phyloP scores from a whole-genome alignment of 305 asterid species.

The Solanum chacoense region DNA sequence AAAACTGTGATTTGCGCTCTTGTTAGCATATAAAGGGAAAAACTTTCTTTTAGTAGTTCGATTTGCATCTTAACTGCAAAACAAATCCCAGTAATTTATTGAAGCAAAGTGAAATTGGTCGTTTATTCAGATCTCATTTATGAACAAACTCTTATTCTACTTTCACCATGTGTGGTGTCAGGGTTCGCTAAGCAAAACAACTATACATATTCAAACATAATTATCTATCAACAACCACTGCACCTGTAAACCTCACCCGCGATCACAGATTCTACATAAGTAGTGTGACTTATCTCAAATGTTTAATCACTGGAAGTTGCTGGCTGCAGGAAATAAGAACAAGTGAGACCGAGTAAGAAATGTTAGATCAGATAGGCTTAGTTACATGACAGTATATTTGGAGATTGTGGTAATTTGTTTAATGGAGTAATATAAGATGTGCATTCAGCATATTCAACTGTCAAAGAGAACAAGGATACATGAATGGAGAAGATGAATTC shows the following conservation, averaged over 20 bases:
- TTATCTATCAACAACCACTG: background rate
- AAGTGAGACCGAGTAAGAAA: background rate
- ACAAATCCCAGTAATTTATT: background rate
- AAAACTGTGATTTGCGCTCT: slow-evolving; percentile 6
- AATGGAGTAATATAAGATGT: background rate
- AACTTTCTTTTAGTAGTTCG: background rate
- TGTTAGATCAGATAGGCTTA: background rate
- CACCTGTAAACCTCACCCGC: background rate
- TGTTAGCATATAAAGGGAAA: background rate
- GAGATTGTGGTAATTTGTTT: background rate
- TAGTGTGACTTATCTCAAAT: background rate
- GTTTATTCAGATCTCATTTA: background rate
- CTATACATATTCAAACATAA: background rate
- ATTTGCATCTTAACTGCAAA: background rate
- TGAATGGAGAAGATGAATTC: background rate
- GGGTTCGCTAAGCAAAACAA: background rate
- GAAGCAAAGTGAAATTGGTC: background rate
- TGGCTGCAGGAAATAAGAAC: background rate
- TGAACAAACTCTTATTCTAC: background rate
- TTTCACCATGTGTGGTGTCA: background rate
- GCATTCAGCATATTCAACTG: background rate
- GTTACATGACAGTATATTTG: background rate
- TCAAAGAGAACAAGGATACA: background rate
- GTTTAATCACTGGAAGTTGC: background rate
- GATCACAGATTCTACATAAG: background rate